These are phyloP conservation scores for Pycnococcus provasolii DNA, from an alignment of 139 green algal genomes.

Conservation along the genomic window DNA sequence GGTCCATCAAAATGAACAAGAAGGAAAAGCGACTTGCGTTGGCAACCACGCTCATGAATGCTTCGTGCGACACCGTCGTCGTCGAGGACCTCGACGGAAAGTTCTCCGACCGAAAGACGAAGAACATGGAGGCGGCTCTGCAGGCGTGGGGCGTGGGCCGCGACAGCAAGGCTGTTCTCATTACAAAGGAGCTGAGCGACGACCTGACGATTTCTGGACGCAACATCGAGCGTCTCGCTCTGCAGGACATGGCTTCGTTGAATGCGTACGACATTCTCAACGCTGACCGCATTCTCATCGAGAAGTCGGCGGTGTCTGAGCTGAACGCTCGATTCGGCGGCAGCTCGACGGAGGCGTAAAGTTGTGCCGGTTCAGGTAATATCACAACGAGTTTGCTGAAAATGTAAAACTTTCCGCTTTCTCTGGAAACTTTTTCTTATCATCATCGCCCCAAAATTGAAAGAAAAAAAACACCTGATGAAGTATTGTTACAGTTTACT, in stretches of 20 bases:
- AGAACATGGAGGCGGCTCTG: conserved; percentile 58
- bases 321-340: conserved; percentile 29
- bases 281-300: conserved; percentile 84
- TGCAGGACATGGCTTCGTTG: conserved; percentile 26
- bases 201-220: conserved; percentile 49
- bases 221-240: conserved; percentile 48
- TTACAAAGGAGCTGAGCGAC: conserved; percentile 51
- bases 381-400: too few species aligned
- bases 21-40: conserved; percentile 90
- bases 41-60: conserved; percentile 81
- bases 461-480: too few species aligned
- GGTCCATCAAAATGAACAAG: conserved; percentile 97
- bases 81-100: conserved; percentile 53
- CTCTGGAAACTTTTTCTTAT: too few species aligned
- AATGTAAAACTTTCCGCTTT: too few species aligned
- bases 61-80: conserved; percentile 70
- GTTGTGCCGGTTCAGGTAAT: too few species aligned
- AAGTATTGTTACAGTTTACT: too few species aligned
- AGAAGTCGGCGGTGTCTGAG: conserved; percentile 38
- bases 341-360: neutral
- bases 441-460: too few species aligned
- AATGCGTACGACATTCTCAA: conserved; percentile 86
- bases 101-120: conserved; percentile 61
- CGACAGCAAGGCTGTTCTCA: conserved; percentile 46
- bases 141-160: conserved; percentile 41